Evolutionary conservation across 805 yeast genomes (phyloP).

Genomic region (Kregervanrija pseudodelftensis): DNA sequence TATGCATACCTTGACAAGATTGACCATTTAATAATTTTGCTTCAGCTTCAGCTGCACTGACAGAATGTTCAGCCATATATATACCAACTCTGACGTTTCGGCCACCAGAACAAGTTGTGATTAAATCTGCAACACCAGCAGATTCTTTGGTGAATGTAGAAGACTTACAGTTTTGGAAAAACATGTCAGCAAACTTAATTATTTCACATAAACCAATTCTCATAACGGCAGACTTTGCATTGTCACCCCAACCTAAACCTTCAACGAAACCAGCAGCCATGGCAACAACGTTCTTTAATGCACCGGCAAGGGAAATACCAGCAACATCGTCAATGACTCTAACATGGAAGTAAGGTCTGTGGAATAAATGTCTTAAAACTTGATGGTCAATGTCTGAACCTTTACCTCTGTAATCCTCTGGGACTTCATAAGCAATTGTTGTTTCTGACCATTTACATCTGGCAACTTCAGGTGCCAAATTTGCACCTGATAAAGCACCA

Average conservation of each 20-base stretch:
- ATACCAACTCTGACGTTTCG: slow-evolving; percentile 90
- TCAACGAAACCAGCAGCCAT: slow-evolving; percentile 95
- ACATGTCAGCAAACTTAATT: slow-evolving; percentile 74
- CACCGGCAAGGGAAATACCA: slow-evolving; percentile 95
- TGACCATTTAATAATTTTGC: slow-evolving; percentile 86
- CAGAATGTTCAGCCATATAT: slow-evolving; percentile 75
- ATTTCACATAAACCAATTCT: slow-evolving; percentile 91
- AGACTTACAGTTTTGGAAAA: slow-evolving; percentile 68
- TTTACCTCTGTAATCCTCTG: slow-evolving; percentile 58
- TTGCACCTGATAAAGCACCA: slow-evolving; percentile 97
- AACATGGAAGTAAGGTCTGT: slow-evolving; percentile 97
- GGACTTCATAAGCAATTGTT: slow-evolving; percentile 82
- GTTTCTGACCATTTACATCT: slow-evolving; percentile 95
- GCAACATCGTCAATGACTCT: slow-evolving; percentile 87
- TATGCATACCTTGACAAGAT: slow-evolving; percentile 91
- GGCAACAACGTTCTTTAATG: slow-evolving; percentile 93
- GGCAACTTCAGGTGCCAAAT: slow-evolving; percentile 96
- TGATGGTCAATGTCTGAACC: slow-evolving; percentile 68
- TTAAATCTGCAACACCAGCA: slow-evolving; percentile 97
- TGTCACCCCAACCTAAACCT: slow-evolving; percentile 98
- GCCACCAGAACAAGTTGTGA: slow-evolving; percentile 97
- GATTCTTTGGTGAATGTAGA: slow-evolving; percentile 87
- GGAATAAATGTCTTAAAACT: slow-evolving; percentile 78
- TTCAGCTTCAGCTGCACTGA: slow-evolving; percentile 75
- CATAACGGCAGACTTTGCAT: slow-evolving; percentile 96